Base-by-base conservation (phyloP, 345 rosid genomes). In the Hibiscus syriacus region DNA sequence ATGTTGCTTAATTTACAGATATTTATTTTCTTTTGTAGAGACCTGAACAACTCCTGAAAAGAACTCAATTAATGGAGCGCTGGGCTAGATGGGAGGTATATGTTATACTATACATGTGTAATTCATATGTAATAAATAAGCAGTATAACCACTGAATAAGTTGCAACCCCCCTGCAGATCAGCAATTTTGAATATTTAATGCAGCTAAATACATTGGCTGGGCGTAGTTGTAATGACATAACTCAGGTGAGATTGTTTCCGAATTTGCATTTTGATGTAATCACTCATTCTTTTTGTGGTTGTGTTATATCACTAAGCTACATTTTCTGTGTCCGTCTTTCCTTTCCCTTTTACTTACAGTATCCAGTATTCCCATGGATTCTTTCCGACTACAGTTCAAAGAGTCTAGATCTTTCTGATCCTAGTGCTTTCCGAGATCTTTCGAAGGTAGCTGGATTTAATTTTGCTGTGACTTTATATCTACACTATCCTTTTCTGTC, bases 61-160 rank as follows among this genome's bases (percentile, higher is more conserved):
- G 99, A 78, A 89, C 96, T 70, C 96, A 88, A 69, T 84, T 94
- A 57, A 94, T 84, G 98, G 99, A 94, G 80, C 92, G 92, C 58
- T 94, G 99, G 99, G 97, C 97, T 71, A 89, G 98, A 78, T 87
- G 96, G 91, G 99, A 94, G 99, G 99, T 94, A 87, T 70, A 67
- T 41, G 58, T 69, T 46, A 45, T n/a, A 2, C 23, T 22, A 38
- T 43, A 63, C 6, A 43, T 43, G 4, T 63, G 4, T 22, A 59
- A 23, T 62, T 62, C 52, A 23, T 6, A 14, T 29, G 39, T 27
- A 6, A 6, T 67, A 67, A 13, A 27, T 41, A 67, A 54, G 62
- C n/a, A 16, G 49, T 45, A 32, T 34, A 12, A 5, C 3, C 38
- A 55, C 53, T 39, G 54, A 39, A 46, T 13, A n/a, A 65, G 72